Conservation (phyloP, 495 filamentous ascomycete genomes). For the Talaromyces adpressus region DNA sequence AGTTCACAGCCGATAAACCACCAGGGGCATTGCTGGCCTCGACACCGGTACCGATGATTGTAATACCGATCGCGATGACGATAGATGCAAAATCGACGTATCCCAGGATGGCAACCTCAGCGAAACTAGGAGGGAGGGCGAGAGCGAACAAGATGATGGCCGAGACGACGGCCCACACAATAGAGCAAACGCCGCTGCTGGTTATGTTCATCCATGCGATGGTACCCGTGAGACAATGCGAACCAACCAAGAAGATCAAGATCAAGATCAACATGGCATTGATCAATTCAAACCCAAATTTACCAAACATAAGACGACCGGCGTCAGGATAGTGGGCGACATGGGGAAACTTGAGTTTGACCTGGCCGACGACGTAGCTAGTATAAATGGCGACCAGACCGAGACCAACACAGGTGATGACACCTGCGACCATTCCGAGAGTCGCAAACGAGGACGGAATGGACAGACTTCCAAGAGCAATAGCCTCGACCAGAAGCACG, state of each 20-base stretch:
- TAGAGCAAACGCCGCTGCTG: constrained; percentile 52
- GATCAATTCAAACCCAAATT: constrained; percentile 53
- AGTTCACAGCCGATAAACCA: constrained; percentile 24
- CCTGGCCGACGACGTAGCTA: constrained; percentile 61
- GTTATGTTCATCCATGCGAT: constrained; percentile 60
- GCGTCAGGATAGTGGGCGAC: constrained; percentile 61
- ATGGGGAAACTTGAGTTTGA: constrained; percentile 58
- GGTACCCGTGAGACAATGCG: constrained; percentile 62
- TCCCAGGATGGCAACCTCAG: constrained; percentile 48
- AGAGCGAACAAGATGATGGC: constrained; percentile 52
- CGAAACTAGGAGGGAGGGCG: constrained; percentile 49
- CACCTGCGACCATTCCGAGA: constrained; percentile 51
- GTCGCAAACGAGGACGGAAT: constrained; percentile 51
- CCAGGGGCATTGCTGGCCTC: constrained; percentile 25
- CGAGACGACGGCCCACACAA: constrained; percentile 56
- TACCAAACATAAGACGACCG: constrained; percentile 53
- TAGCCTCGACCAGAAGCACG: constrained; percentile 55
- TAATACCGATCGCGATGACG: constrained; percentile 55
- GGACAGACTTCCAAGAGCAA: constrained; percentile 53
- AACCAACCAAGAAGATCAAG: constrained; percentile 61
- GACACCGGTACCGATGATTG: constrained; percentile 57
- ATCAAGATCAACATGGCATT: constrained; percentile 52
- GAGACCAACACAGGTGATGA: constrained; percentile 46
- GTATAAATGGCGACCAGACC: constrained; percentile 64
- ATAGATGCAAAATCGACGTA: constrained; percentile 60